Conservation (phyloP, 208 protist species). For the Tritrichomonas musculus region DNA sequence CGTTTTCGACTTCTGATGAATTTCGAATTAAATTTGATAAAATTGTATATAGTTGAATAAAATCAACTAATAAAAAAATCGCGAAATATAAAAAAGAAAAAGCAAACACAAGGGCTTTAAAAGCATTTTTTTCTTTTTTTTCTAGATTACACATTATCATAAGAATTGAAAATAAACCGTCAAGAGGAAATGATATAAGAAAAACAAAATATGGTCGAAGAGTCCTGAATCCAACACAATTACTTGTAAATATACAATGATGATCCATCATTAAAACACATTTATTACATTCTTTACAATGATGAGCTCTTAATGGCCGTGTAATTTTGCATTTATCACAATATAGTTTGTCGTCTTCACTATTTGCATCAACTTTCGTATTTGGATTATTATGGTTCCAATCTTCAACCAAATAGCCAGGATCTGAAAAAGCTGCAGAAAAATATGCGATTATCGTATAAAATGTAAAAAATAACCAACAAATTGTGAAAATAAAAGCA, state of each 20-base stretch:
- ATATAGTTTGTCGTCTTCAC: not conserved
- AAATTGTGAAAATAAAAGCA: no score
- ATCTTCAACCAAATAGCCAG: no score
- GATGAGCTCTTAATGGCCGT: not conserved
- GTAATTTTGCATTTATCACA: slow-evolving; percentile 6
- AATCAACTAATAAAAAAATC: not conserved
- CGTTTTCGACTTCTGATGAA: not conserved
- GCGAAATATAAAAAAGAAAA: not conserved
- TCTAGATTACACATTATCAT: not conserved
- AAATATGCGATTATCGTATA: no score
- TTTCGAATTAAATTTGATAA: not conserved
- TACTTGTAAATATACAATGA: slow-evolving; percentile 16
- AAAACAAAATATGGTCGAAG: not conserved
- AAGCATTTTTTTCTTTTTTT: not conserved
- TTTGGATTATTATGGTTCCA: no score
- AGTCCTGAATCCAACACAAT: slow-evolving; percentile 28
- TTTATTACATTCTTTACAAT: slow-evolving; percentile 10
- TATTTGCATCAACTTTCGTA: no score
- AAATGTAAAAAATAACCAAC: no score
- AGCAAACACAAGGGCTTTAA: not conserved
- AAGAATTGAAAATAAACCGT: not conserved
- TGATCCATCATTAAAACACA: slow-evolving; percentile 17
- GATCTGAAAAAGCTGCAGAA: no score
- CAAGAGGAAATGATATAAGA: not conserved
- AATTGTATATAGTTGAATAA: not conserved